Evolutionary conservation across 257 asterid genomes (phyloP).

Genomic region (Mentha longifolia): DNA sequence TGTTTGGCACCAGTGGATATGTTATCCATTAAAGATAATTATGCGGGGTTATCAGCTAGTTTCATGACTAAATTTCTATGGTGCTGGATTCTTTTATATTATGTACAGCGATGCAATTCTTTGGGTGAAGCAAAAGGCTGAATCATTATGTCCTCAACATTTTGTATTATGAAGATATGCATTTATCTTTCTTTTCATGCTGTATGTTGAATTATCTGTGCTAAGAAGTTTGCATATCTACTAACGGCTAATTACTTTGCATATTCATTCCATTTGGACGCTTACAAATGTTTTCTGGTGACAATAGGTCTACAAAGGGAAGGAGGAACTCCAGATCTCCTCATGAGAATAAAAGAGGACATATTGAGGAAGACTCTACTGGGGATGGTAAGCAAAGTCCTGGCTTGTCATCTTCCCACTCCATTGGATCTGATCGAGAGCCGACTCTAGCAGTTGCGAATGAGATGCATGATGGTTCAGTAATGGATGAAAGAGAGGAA

Average conservation of each 20-base stretch:
- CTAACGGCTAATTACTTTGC: conserved; percentile 12
- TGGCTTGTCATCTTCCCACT: conserved; percentile 46
- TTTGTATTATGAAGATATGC: background rate
- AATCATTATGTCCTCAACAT: background rate
- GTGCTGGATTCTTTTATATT: background rate
- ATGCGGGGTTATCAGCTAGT: background rate
- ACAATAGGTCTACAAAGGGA: conserved; percentile 55
- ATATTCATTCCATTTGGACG: background rate
- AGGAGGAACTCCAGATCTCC: conserved; percentile 53
- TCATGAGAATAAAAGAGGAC: conserved; percentile 41
- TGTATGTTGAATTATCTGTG: conserved; percentile 1
- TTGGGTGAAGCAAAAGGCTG: background rate
- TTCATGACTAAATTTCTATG: background rate
- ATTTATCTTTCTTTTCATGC: background rate
- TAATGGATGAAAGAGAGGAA: conserved; percentile 34
- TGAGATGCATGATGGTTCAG: conserved; percentile 47
- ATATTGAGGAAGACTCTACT: conserved; percentile 48
- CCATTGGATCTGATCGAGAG: conserved; percentile 52
- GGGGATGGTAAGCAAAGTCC: conserved; percentile 53
- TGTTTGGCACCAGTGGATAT: background rate
- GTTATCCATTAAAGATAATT: background rate
- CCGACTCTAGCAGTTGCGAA: conserved; percentile 48
- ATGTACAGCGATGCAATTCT: background rate
- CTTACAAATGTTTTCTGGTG: conserved; percentile 17
- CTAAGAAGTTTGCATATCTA: conserved; percentile 2